A percentile compares a stretch with the other conserved stretches of the same genome.
phyloP scores from a whole-genome alignment of 148 eudicot genomes.

The Fagopyrum esculentum region DNA sequence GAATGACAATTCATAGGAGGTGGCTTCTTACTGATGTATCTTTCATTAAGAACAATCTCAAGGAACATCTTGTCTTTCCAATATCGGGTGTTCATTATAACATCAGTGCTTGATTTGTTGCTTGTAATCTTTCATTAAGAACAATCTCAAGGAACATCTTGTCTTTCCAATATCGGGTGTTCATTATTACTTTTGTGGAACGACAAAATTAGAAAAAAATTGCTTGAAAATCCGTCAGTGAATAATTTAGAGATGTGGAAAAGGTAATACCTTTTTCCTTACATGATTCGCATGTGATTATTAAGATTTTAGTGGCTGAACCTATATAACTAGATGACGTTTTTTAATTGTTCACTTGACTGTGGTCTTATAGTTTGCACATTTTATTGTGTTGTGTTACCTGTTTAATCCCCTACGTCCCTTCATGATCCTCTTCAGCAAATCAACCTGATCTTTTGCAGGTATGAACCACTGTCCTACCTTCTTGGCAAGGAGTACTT shows the following conservation, averaged over 20 bases:
- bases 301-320: not conserved
- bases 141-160: not conserved
- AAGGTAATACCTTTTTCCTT: not conserved
- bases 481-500: conserved; percentile 91
- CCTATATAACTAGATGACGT: not conserved
- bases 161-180: not conserved
- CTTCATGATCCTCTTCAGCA: not conserved
- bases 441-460: conserved; percentile 27
- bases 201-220: not conserved
- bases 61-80: not conserved
- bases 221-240: not conserved
- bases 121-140: not conserved
- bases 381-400: not conserved
- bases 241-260: not conserved
- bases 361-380: not conserved
- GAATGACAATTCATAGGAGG: not conserved
- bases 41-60: not conserved
- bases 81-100: not conserved
- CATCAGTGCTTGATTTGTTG: not conserved
- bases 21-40: not conserved
- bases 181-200: not conserved
- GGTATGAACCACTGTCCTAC: conserved; percentile 84
- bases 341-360: not conserved
- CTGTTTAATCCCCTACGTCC: not conserved
- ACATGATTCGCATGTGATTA: not conserved